Percentiles rank a stretch among this genome's conserved stretches.
Conservation (phyloP, 148 eudicot genomes). For the Chenopodium formosanum region DNA sequence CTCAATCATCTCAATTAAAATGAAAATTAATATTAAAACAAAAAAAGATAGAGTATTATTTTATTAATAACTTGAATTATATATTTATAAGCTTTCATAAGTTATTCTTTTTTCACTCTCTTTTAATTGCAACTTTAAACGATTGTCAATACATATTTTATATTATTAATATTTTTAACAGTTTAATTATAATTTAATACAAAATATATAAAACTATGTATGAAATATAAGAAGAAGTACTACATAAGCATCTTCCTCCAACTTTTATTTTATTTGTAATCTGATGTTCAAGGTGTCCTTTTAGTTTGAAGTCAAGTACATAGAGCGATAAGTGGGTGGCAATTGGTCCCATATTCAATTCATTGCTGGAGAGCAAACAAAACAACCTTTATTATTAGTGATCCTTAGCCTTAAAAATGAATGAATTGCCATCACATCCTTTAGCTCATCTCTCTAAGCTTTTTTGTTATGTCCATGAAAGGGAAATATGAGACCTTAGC, state of each 20-base stretch:
- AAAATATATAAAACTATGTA: too few relatives aligned
- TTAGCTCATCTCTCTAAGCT: not conserved
- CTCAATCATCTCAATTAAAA: not conserved
- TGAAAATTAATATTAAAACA: too few relatives aligned
- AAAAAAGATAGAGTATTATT: too few relatives aligned
- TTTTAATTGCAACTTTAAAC: too few relatives aligned
- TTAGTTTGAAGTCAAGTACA: constrained; percentile 2
- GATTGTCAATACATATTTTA: too few relatives aligned
- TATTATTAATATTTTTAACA: too few relatives aligned
- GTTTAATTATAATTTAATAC: too few relatives aligned
- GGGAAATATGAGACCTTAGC: constrained; percentile 16
- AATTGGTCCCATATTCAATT: constrained; percentile 22
- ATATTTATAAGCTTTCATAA: too few relatives aligned
- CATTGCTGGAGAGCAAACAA: constrained; percentile 13
- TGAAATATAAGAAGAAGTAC: not conserved
- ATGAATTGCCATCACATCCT: not conserved
- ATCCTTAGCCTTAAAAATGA: constrained; percentile 6
- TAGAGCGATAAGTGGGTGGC: not conserved
- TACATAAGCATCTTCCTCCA: not conserved
- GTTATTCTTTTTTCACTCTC: too few relatives aligned
- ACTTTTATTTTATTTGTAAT: not conserved
- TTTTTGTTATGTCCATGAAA: constrained; percentile 20
- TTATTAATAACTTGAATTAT: too few relatives aligned
- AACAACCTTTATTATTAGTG: constrained; percentile 29
- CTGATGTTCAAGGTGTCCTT: constrained; percentile 7